These are phyloP conservation scores for Pyricularia grisea DNA, from an alignment of 2,329 filamentous ascomycete genomes.

Conservation along the genomic window DNA sequence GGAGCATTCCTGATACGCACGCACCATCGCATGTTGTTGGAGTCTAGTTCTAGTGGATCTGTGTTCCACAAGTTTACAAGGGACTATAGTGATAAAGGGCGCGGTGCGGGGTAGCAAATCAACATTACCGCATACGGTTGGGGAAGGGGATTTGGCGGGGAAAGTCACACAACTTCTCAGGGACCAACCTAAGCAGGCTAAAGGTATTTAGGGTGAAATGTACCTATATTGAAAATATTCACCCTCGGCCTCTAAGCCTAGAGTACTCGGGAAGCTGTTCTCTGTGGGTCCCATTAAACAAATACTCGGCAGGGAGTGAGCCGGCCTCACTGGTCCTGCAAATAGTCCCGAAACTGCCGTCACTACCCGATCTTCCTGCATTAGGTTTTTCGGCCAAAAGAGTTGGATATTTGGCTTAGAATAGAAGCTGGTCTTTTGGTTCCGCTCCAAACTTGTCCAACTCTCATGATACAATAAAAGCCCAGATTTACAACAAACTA, in stretches of 20 bases:
- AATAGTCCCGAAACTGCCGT: not conserved
- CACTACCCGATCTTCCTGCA: not conserved
- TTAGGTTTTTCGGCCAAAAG: not conserved
- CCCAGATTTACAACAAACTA: not conserved
- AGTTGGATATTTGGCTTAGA: not conserved
- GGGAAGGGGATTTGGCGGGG: not conserved
- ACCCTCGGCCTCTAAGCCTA: too few species aligned
- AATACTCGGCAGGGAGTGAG: not conserved
- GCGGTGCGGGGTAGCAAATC: not conserved
- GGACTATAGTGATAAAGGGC: not conserved
- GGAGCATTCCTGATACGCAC: not conserved
- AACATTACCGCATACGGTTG: not conserved
- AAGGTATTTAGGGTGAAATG: too few species aligned
- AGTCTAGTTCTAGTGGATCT: not conserved
- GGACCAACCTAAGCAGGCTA: not conserved
- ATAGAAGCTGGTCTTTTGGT: not conserved
- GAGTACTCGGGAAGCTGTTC: too few species aligned
- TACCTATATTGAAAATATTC: not conserved
- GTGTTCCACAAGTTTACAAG: not conserved
- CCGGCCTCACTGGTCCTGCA: not conserved
- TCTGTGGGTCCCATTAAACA: too few species aligned
- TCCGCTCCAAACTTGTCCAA: not conserved
- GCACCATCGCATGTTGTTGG: not conserved
- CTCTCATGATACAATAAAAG: not conserved
- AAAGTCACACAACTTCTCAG: not conserved